Evolutionary conservation across 140 eudicot genomes (phyloP).

Genomic region (Cichorium intybus): DNA sequence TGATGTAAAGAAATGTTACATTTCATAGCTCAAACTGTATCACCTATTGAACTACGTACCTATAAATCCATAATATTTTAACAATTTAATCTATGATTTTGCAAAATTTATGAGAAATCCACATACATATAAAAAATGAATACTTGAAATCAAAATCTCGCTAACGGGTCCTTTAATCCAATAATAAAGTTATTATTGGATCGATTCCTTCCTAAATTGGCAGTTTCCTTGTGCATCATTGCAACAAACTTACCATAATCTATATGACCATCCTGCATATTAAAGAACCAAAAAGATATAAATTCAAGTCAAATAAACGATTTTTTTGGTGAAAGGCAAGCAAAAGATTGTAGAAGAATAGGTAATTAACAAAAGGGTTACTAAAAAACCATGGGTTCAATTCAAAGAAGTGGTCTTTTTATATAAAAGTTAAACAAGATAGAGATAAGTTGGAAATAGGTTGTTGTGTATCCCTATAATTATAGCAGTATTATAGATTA

Average conservation of each 20-base stretch:
- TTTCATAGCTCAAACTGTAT: not conserved
- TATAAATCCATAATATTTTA: too few species aligned
- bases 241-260: slow-evolving; percentile 48
- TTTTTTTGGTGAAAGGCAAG: not conserved
- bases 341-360: too few species aligned
- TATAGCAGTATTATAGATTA: too few species aligned
- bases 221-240: slow-evolving; percentile 44
- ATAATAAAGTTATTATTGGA: slow-evolving; percentile 29
- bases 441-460: too few species aligned
- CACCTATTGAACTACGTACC: too few species aligned
- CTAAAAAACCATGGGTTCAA: not conserved
- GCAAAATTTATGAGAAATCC: not conserved
- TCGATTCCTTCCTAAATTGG: slow-evolving; percentile 23
- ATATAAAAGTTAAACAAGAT: not conserved
- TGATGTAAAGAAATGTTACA: not conserved
- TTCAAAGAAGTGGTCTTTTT: not conserved
- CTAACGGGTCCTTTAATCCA: slow-evolving; percentile 31
- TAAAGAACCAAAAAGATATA: not conserved
- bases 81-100: not conserved
- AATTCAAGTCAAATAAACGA: not conserved
- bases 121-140: not conserved
- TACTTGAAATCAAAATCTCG: slow-evolving; percentile 26
- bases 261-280: slow-evolving; percentile 42
- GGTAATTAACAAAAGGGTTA: not conserved
- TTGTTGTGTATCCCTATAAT: too few species aligned